Base-by-base conservation (phyloP, 176 grass and related monocot species). In the Musa beccarii region DNA sequence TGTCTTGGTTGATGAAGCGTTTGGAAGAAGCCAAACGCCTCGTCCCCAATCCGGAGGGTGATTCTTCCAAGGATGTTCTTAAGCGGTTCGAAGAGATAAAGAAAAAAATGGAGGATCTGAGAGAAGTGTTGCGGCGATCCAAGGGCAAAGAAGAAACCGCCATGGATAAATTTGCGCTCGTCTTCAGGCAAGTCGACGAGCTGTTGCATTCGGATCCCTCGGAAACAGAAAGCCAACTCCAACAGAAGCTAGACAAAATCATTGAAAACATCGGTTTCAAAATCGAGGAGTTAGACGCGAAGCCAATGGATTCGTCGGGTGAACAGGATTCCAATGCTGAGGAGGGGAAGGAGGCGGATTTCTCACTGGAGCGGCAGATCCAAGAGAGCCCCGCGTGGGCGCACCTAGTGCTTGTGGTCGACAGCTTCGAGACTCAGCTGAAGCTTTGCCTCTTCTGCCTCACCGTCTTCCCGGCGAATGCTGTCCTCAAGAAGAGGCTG, bases 401-500 rank as follows among this genome's bases (percentile, higher is more conserved):
- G 15, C 51, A 81, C 51, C 70, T 67, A 14, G 67, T 66, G 71
- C 71, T 14, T 28, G 52, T 34, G 2, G 52, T 81, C 19, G 71
- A 81, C 54, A 53, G 16, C 25, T 22, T 74, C 51, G 71, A 81
- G 20, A 74, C 49, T 1, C 20, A 29, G 59, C 73, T 81, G 54
- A 81, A 73, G 73, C 24, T 49, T 3, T 81, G 79, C 51, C 70
- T 81, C 52, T 55, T 81, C 50, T 54, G 26, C 59, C 71, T 81
- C 73, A 53, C 79, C 73, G 50, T 81, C 17, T 81, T 81, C 69
- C 70, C 79, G 2, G 54, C 34, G 28, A 16, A 74, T 14, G 69
- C 71, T 51, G 23, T 74, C 70, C 74, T 81, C 59, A 67, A 81
- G 79, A 81, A 81, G 70, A 63, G 79, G 19, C 79, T 74, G 71